These are phyloP conservation scores for Fragaria iinumae DNA, from an alignment of 306 rosid genomes.

Conservation along the genomic window DNA sequence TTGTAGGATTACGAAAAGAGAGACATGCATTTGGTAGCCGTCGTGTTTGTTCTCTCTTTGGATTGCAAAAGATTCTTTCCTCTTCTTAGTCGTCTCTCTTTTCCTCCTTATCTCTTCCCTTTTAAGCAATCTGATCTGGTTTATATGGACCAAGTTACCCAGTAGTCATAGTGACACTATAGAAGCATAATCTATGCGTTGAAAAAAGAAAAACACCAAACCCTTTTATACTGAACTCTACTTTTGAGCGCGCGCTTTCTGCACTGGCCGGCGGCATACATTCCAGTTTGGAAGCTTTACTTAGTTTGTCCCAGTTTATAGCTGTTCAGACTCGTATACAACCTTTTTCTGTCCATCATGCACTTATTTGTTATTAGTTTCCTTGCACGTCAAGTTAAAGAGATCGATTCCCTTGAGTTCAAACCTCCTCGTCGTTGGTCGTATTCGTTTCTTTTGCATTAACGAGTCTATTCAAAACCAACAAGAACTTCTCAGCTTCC, in stretches of 20 bases:
- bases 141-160: slow-evolving; percentile 6
- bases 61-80: background rate
- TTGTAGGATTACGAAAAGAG: background rate
- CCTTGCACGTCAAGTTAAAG: background rate
- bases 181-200: background rate
- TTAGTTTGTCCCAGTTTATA: background rate
- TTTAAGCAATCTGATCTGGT: background rate
- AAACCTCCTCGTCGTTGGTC: background rate
- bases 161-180: no score
- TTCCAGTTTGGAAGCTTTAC: background rate
- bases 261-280: background rate
- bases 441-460: no score
- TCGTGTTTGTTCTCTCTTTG: background rate
- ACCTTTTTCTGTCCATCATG: background rate
- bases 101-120: background rate
- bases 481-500: no score
- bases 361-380: background rate
- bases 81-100: slow-evolving; percentile 2
- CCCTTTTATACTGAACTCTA: background rate
- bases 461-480: no score
- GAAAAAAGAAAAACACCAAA: background rate
- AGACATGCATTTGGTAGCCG: background rate
- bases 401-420: background rate
- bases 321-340: background rate
- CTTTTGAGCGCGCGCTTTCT: background rate